Evolutionary conservation across 805 yeast genomes (phyloP), one percentile per base, ranked within the genome.

Genomic region (Suhomyces kilbournensis): DNA sequence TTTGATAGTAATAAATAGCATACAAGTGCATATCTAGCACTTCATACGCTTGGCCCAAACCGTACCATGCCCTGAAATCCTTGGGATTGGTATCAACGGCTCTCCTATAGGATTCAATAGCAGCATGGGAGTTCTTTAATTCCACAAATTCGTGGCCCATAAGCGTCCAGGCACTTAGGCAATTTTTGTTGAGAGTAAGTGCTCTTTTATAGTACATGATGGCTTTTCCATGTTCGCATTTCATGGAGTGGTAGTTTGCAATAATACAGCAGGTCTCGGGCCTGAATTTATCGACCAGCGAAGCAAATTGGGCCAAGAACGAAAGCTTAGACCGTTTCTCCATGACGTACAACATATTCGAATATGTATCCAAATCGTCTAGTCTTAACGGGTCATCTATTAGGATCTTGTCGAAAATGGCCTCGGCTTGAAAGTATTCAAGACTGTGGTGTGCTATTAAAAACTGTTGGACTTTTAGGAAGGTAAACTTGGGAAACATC

Each of bases 141-240:
- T 94, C 99, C 14, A 94, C 96, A 72, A 90, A 94, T 71, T 94
- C 99, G 69, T 94, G 99, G 9, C 99, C 99, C 97, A 94, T 91
- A 53, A 94, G 75, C 0, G 98, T 94, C 98, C 98, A 94, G 0
- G 98, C 97, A 56, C 90, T 83, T 17, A 91, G 74, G 60, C 96
- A 90, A 59, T 83, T 83, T 55, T 87, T 82, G 65, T 91, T 88
- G 54, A 94, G 75, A 0, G 89, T 82, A 38, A 94, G 73, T 0
- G 99, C 99, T 51, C 98, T 78, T 60, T 90, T 86, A 64, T 92
- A 94, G 69, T 90, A 91, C 83, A 87, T 83, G 54, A 94, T 90
- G 0, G 99, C 96, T 69, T 88, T 89, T 66, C 91, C 97, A 69
- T 94, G 99, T 60, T 94, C 96, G 56, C 91, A 89, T 60, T 88